Base-by-base conservation (phyloP, 768 basidiomycete species). In the Mycena indigotica region DNA sequence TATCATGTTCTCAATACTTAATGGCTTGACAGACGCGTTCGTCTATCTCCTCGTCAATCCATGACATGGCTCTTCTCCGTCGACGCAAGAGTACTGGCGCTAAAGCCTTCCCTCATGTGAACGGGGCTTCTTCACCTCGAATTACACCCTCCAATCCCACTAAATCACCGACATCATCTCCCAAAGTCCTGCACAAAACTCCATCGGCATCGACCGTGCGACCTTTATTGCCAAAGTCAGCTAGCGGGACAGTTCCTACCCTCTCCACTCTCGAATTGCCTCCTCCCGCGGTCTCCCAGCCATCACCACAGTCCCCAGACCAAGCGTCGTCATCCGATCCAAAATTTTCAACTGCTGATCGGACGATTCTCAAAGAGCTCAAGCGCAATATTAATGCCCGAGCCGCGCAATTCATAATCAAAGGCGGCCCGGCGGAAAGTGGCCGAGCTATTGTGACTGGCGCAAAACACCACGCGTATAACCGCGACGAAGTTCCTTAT, bases 321-420 rank as follows among this genome's bases (percentile, higher is more conserved):
- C 55, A 57, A 10, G 44, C 51, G n/a, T 25, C 21, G 15, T 39
- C 56, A 49, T 61, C 58, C 5, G 63, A 72, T 56, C 67, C 65
- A 48, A 78, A 79, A 56, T 84, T 86, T 67, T 84, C 84, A 2
- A 85, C 85, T 0, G 79, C 82, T 12, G 86, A 87, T 68, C 79
- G 85, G 21, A 79, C 82, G 4, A 86, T 86, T 48, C 72, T 86
- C 3, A 73, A 81, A 58, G 84, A 86, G 63, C 73, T 86, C 32
- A 80, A 80, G 63, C 76, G 77, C 45, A 79, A 76, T 55, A 77
- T 83, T 39, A 71, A 70, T 19, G 85, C 81, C 25, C 80, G 81
- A 46, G 81, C 81, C 28, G 75, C 78, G 17, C 84, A 86, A 59
- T 89, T 87, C 63, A 70, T 75, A 30, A 60, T 81, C 52, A 85